Conservation (phyloP, 2,329 filamentous ascomycete genomes). For the Bipolaris cookei region DNA sequence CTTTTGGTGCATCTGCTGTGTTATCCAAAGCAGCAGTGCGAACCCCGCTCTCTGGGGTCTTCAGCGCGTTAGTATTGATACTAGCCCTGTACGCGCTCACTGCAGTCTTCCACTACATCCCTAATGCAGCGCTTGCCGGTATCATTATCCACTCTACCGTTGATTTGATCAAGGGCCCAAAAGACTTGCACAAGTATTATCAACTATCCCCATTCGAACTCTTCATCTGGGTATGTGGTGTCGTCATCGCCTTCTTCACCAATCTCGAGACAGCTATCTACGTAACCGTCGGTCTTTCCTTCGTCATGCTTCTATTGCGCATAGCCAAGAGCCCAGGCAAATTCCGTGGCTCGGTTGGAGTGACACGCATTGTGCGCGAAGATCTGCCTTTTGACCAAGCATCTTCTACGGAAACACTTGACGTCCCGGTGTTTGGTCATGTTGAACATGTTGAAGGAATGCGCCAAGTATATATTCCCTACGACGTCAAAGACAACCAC, state of each 20-base stretch:
- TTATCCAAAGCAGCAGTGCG: slow-evolving; percentile 92
- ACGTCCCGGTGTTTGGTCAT: neutral
- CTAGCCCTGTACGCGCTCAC: slow-evolving; percentile 86
- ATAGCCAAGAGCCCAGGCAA: slow-evolving; percentile 36
- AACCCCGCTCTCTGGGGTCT: slow-evolving; percentile 84
- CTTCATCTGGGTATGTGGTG: slow-evolving; percentile 86
- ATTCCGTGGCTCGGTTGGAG: slow-evolving; percentile 29
- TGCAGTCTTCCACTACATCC: slow-evolving; percentile 89
- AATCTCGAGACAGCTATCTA: slow-evolving; percentile 91
- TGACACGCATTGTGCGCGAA: slow-evolving; percentile 25
- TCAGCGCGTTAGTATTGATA: slow-evolving; percentile 81
- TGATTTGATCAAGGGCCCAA: slow-evolving; percentile 86
- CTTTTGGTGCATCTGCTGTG: slow-evolving; percentile 92
- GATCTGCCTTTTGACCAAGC: slow-evolving; percentile 59
- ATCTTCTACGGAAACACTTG: slow-evolving; percentile 45
- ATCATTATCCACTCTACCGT: slow-evolving; percentile 94
- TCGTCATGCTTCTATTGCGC: slow-evolving; percentile 78
- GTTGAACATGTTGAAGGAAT: neutral
- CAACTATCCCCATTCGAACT: slow-evolving; percentile 85
- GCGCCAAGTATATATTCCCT: slow-evolving; percentile 32
- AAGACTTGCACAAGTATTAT: slow-evolving; percentile 92
- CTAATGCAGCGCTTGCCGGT: slow-evolving; percentile 76
- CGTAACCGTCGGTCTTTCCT: slow-evolving; percentile 76
- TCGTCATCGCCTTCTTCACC: slow-evolving; percentile 82
- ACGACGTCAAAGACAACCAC: slow-evolving; percentile 63